Base-by-base conservation (phyloP, 1,284 basidiomycete genomes). In the Tremellales sp. region DNA sequence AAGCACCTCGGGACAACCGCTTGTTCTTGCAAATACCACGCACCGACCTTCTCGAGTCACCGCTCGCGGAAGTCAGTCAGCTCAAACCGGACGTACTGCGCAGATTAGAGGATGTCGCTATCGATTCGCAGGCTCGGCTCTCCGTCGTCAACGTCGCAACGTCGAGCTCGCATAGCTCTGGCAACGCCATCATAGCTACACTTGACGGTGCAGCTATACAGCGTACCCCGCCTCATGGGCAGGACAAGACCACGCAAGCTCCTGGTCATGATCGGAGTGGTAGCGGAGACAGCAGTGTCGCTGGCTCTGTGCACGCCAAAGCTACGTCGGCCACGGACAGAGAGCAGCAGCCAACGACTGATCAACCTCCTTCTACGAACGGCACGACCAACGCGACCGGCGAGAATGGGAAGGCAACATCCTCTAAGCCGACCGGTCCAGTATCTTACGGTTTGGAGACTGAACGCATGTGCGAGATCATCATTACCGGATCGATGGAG, bases 51-150 rank as follows among this genome's bases (percentile, higher is more conserved):
- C 82, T 97, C 47, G 90, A 93, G 70, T 83, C 83, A 42, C 86
- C 87, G 46, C 80, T 86, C 15, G 64, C 67, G 24, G 57, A 56
- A 42, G 82, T 85, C 23, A 85, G 85, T n/a, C 77, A 81, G 15
- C 81, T 97, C 65, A 96, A 94, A 75, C 77, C 84, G 4, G 87
- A 93, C 64, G 89, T 97, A 52, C 83, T 87, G 48, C 82, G 82
- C 50, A 84, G 86, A 53, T 82, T 98, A 24, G 93, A 97, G 67
- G 89, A 93, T 64, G 90, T 97, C 62, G 91, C 91, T 22, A 83
- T 84, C 1, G 84, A 87, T 64, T 93, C 90, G 7, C 79, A 83
- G 51, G 89, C 92, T 6, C 85, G 88, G 71, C 89, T 98, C 58
- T 84, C 89, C 13, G 89, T 97, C 57, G 64, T 75, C 35, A 77